These are phyloP conservation scores for Neonectria punicea DNA, from an alignment of 2,329 filamentous ascomycete species.

Conservation along the genomic window DNA sequence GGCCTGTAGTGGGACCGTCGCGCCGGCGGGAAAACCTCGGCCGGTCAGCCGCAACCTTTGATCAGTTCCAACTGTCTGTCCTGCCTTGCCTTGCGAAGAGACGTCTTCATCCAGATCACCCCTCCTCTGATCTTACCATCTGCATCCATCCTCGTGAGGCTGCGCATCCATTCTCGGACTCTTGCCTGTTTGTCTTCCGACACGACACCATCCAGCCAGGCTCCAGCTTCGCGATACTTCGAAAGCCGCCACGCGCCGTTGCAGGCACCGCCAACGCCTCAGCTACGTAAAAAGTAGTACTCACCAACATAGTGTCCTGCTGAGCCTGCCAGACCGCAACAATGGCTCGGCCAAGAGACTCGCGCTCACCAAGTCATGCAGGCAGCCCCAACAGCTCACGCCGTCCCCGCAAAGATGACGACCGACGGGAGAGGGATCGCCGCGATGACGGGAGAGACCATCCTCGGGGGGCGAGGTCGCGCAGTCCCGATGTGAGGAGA, in stretches of 20 bases:
- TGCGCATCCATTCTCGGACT: neutral
- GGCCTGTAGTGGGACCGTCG: constrained; percentile 3
- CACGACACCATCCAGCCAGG: neutral
- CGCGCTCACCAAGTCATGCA: constrained; percentile 93
- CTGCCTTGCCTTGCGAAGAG: constrained; percentile 13
- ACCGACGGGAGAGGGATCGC: constrained; percentile 65
- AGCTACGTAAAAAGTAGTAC: constrained; percentile 49
- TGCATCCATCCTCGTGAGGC: constrained; percentile 4
- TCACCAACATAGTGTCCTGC: constrained; percentile 54
- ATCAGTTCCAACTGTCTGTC: constrained; percentile 24
- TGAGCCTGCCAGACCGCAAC: constrained; percentile 54
- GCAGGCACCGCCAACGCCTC: constrained; percentile 37
- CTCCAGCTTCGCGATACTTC: constrained; percentile 21
- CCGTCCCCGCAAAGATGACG: constrained; percentile 72
- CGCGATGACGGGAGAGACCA: constrained; percentile 61
- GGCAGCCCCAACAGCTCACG: constrained; percentile 82
- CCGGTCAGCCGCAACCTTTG: constrained; percentile 26
- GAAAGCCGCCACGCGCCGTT: constrained; percentile 28
- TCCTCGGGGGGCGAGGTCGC: constrained; percentile 68
- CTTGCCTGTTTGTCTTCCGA: neutral
- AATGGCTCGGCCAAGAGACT: constrained; percentile 74
- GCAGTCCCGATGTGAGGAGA: constrained; percentile 70
- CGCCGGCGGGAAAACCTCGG: constrained; percentile 30
- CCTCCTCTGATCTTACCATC: constrained; percentile 25
- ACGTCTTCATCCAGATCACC: constrained; percentile 10